Evolutionary conservation across 371 early-diverging fungal genomes (phyloP).

Genomic region (Mortierella sp.): DNA sequence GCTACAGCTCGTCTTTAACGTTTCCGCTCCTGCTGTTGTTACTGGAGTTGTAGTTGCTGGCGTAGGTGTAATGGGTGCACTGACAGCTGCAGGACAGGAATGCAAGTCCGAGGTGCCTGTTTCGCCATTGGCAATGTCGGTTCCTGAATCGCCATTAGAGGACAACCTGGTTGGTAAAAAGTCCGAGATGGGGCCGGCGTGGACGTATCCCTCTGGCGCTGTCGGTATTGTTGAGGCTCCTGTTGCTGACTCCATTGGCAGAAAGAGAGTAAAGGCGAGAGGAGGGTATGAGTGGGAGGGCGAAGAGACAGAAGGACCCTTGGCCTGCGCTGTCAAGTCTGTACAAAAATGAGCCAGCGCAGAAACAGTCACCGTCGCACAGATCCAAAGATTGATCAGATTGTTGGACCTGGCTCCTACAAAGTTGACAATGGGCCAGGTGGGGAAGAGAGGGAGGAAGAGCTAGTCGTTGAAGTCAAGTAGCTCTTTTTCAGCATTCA

Average conservation of each 20-base stretch:
- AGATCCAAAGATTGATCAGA: too few species aligned
- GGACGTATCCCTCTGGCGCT: slow-evolving; percentile 32
- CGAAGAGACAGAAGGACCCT: not conserved
- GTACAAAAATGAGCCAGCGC: too few species aligned
- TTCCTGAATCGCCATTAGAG: not conserved
- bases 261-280: not conserved
- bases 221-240: slow-evolving; percentile 7
- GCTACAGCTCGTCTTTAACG: not conserved
- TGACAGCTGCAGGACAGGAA: not conserved
- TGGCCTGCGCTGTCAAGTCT: too few species aligned
- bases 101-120: not conserved
- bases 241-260: slow-evolving; percentile 12
- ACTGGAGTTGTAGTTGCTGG: not conserved
- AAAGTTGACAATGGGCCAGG: too few species aligned
- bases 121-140: not conserved
- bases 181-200: slow-evolving; percentile 43
- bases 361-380: too few species aligned
- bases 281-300: not conserved
- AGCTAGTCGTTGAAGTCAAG: too few species aligned
- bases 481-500: too few species aligned
- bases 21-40: not conserved
- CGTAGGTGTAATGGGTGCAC: not conserved
- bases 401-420: too few species aligned
- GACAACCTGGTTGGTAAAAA: slow-evolving; percentile 13
- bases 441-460: too few species aligned